Evolutionary conservation across 1,284 basidiomycete genomes (phyloP), one percentile per base, ranked within the genome.

Genomic region (Coriolopsis trogii): DNA sequence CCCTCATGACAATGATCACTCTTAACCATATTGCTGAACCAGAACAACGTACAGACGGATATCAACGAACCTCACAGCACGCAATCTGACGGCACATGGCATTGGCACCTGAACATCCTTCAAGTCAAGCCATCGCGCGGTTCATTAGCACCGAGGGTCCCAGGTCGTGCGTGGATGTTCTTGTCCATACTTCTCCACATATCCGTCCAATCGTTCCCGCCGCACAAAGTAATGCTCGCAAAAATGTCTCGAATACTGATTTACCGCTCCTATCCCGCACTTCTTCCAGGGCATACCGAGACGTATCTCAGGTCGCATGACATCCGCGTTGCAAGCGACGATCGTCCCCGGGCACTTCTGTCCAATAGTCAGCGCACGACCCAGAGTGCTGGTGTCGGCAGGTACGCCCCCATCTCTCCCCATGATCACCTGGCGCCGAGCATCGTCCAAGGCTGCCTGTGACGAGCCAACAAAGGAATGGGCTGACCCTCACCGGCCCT

Each of bases 341-440:
- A 55, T 59, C 57, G 50, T 59, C 57, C 45, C 57, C 57, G 57
- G 57, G 53, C 51, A 55, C 51, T 55, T 59, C 44, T 53, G 48
- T 50, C 57, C 57, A 59, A 59, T 59, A 38, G 37, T 34, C 26
- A 41, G 25, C 41, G 41, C 40, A 46, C 33, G 25, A 31, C 20
- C 23, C 23, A 44, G 42, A 45, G 42, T 41, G 42, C 18, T 42
- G 47, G 33, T 45, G 48, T 31, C 47, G 44, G 45, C 37, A 42
- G 38, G 45, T 34, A 38, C 52, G 33, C 43, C 41, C 42, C 41
- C 42, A 46, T 33, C 26, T 26, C 37, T 30, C 41, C 33, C 37
- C 41, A 10, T n/a, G 40, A 53, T 55, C 57, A 59, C 47, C 56
- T 58, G 56, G 46, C 38, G 16, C 48, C 21, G 20, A 37, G 20